phyloP scores from a whole-genome alignment of 192 early-diverging fungal species.

The Backusella tuberculispora region DNA sequence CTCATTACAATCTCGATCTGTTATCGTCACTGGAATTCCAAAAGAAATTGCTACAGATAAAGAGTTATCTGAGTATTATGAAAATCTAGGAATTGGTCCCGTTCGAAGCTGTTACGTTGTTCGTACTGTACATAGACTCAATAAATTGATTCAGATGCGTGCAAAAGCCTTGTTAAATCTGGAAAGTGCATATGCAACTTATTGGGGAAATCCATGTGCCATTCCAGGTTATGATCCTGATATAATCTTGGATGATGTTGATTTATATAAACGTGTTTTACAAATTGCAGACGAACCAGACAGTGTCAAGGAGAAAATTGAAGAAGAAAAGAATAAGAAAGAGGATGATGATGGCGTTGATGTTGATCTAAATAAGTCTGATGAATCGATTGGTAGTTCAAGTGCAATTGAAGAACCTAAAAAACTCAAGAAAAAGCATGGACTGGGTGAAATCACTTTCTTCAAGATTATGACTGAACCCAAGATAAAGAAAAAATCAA shows the following conservation, averaged over 20 bases:
- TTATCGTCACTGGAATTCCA: conserved; percentile 60
- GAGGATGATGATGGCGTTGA: not conserved
- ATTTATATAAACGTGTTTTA: conserved; percentile 20
- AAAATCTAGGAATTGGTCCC: conserved; percentile 54
- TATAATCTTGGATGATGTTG: conserved; percentile 40
- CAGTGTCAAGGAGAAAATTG: not conserved
- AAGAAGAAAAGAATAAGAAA: conserved; percentile 17
- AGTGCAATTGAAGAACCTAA: not conserved
- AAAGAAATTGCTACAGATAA: conserved; percentile 52
- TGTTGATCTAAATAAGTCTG: no score
- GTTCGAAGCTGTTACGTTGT: conserved; percentile 59
- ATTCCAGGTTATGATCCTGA: conserved; percentile 66
- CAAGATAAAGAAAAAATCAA: conserved; percentile 9
- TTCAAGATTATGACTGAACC: conserved; percentile 5
- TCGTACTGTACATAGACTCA: conserved; percentile 52
- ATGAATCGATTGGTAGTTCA: not conserved
- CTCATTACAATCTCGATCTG: conserved; percentile 39
- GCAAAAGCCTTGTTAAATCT: conserved; percentile 51
- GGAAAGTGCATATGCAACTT: conserved; percentile 56
- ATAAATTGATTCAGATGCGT: conserved; percentile 47
- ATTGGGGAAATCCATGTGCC: conserved; percentile 70
- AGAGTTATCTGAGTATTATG: conserved; percentile 53
- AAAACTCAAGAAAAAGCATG: not conserved
- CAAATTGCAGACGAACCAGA: not conserved
- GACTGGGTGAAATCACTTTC: not conserved